Evolutionary conservation across 129 eudicot genomes (phyloP), one percentile per base, ranked within the genome.

Genomic region (sunflower (Helianthus annuus)): DNA sequence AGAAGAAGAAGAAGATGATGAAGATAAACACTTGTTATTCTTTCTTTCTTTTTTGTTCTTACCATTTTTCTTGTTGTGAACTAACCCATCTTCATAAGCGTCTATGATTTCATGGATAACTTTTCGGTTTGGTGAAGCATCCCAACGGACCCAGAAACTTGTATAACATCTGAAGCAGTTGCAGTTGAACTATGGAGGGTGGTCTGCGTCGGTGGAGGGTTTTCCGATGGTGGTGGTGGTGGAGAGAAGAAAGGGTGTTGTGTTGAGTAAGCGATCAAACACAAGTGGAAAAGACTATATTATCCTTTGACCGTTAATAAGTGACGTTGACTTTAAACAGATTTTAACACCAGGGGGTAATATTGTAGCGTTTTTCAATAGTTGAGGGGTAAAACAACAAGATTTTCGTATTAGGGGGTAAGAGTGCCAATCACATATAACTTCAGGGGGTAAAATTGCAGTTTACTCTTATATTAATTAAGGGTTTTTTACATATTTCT

Each of bases 101-200:
- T 90, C 97, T 6, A 90, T 81, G 48, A 85, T 83, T 76, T 90
- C 87, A 76, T 90, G 95, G 39, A 90, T 90, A 2, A 77, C 76
- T 75, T 90, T 83, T 1, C 91, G 85, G 51, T 90, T 87, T 2
- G 97, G 91, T 44, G 97, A 90, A 49, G 95, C 48, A 66, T 87
- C 95, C 97, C 97, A 90, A 57, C 83, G 84, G 14, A 63, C 87
- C 97, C 97, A 90, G n/a, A n/a, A n/a, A n/a, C n/a, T n/a, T n/a
- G 68, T 87, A 39, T 90, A 90, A 40, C 97, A 90, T 52, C 79
- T 68, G 63, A 90, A 90, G 53, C 97, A 90, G 82, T 76, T 74
- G 73, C 97, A 90, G 79, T 54, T 74, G 72, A 87, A 90, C 80
- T 66, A 58, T 0, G 95, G 74, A 16, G 79, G 62, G 51, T 84